A percentile compares a stretch with the other conserved stretches of the same genome.
Evolutionary conservation across 2,329 filamentous ascomycete species (phyloP).

Genomic region (Alternaria brassicicola): DNA sequence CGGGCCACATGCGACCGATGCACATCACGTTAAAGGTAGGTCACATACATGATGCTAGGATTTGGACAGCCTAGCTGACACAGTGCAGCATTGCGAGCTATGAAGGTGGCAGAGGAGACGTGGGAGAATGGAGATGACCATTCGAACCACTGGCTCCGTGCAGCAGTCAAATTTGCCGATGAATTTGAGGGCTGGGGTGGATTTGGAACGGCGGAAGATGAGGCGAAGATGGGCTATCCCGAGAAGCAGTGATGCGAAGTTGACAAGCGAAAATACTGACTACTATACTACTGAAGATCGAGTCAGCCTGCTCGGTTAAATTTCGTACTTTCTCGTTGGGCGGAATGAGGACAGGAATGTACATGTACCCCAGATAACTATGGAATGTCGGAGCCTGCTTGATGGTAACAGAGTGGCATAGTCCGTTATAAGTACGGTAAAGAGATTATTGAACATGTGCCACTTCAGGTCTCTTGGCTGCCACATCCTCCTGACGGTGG

Average conservation of each 20-base stretch:
- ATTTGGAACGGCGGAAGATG: slow-evolving; percentile 45
- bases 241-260: slow-evolving; percentile 12
- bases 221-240: slow-evolving; percentile 32
- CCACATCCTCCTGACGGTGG: neutral
- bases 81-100: slow-evolving; percentile 67
- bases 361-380: no score
- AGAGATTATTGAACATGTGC: neutral
- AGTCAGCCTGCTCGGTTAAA: no score
- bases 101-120: slow-evolving; percentile 74
- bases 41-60: neutral
- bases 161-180: slow-evolving; percentile 74
- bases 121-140: slow-evolving; percentile 67
- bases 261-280: no score
- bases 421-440: no score
- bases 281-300: no score
- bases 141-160: slow-evolving; percentile 68
- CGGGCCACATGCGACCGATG: slow-evolving; percentile 71
- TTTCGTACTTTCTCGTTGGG: no score
- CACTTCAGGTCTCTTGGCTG: neutral
- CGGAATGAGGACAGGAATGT: no score
- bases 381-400: no score
- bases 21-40: slow-evolving; percentile 82
- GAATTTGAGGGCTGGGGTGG: slow-evolving; percentile 73
- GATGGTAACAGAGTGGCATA: no score
- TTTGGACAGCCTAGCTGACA: slow-evolving; percentile 15